phyloP scores from a whole-genome alignment of 768 basidiomycete genomes.

The Termitomyces sp. region DNA sequence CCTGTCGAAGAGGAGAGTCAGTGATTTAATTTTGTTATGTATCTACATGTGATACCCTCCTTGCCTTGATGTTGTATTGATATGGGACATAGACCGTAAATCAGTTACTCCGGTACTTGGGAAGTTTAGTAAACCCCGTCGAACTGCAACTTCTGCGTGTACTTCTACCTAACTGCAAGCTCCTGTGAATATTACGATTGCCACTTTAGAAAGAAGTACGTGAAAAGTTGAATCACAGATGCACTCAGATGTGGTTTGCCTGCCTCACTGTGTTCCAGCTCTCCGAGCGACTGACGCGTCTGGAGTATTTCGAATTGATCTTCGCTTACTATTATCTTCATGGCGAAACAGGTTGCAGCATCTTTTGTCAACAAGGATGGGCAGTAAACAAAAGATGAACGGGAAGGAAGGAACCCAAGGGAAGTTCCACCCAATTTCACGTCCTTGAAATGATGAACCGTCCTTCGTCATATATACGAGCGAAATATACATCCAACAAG shows the following conservation, averaged over 20 bases:
- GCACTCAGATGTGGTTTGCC: not conserved
- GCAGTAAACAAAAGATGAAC: no score
- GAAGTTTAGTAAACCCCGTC: no score
- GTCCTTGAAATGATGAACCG: not conserved
- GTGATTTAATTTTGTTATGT: constrained; percentile 5
- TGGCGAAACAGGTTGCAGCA: no score
- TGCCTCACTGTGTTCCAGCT: not conserved
- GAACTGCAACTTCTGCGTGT: no score
- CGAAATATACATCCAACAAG: not conserved
- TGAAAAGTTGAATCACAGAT: not conserved
- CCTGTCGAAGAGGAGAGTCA: constrained; percentile 14
- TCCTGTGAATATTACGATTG: not conserved
- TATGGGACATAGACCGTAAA: not conserved
- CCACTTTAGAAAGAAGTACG: not conserved
- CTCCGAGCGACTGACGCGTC: no score
- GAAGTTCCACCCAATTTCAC: not conserved
- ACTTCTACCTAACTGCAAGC: not conserved
- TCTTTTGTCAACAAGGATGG: not conserved
- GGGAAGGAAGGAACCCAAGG: not conserved
- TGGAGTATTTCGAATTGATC: not conserved
- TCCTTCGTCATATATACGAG: not conserved
- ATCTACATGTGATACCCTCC: not conserved
- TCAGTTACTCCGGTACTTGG: no score
- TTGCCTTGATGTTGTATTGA: not conserved
- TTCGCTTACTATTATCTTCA: no score